Evolutionary conservation across 148 eudicot species (phyloP), one percentile per base, ranked within the genome.

Genomic region (Mesembryanthemum crystallinum): DNA sequence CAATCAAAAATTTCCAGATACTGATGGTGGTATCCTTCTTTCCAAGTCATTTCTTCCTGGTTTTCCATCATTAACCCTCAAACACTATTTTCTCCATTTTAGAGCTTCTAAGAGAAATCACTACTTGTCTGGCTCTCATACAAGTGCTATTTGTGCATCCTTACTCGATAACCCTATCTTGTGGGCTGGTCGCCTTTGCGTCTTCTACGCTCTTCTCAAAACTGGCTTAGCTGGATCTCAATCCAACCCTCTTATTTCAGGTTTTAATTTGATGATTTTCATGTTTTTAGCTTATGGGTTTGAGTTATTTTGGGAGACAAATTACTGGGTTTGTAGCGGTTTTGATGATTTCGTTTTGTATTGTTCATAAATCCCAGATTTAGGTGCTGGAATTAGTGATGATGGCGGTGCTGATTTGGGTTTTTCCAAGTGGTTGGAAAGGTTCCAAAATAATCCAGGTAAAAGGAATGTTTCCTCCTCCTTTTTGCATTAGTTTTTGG

Each of bases 201-300:
- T 91, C n/a, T 91, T 81, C 72, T 95, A 95, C 81, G 94, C 92
- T 76, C 96, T 95, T 28, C 76, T 95, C 78, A 91, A 95, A 75
- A 73, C 97, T 85, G 99, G 99, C 28, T 75, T 92, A 17, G 99
- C 94, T 85, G 99, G 99, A 85, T 95, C 99, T 81, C 82, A 81
- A 18, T 49, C 88, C 29, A 90, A 81, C 77, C 97, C 99, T 58
- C 45, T 92, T 68, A 62, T 88, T 67, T 82, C 96, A 64, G 91
- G 89, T 87, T 59, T 2, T 8, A 59, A 9, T 24, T 61, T 13
- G 24, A n/a, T 42, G 10, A 5, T 43, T 11, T 0, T 51, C 0
- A 21, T 7, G 35, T 8, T 37, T 42, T 18, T 8, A 2, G 0
- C 9, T 45, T 35, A 0, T 10, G 49, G 49, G 49, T 52, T 20